Base-by-base conservation (phyloP, 345 rosid species). In the Populus ilicifolia region DNA sequence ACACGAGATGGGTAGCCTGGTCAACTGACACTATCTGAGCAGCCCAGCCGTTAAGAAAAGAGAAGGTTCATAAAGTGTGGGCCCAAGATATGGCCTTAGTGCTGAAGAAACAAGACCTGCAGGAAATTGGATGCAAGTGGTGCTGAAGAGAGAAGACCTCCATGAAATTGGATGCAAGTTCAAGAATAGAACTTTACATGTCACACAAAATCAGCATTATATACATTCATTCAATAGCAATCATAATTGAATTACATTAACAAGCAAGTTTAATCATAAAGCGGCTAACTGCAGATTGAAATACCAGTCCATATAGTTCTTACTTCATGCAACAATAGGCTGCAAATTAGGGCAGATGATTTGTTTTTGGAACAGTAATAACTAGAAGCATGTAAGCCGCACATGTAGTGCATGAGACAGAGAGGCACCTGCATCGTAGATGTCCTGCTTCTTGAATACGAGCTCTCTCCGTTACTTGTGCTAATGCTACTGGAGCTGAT, bases 371-470 rank as follows among this genome's bases (percentile, higher is more conserved):
- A 30, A 48, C 17, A 30, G 63, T 41, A 48, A 43, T 13, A 63
- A 43, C 8, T 64, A 35, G 48, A 59, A 29, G 13, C 30, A 8
- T 64, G 43, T 21, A 30, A 21, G 36, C 17, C 6, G 44, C 13
- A 10, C 70, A 43, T 20, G 35, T 6, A 29, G 25, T 35, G 21
- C 27, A 48, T 38, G 30, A 10, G 46, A 30, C 36, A 18, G 43
- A 20, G 36, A 54, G 10, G 48, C 72, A 81, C 86, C 85, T 86
- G 86, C 88, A 86, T 83, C 85, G 80, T 20, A 86, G 80, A 68
- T 80, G 84, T 33, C 84, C 88, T 35, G 84, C 86, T 77, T 81
- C 86, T 72, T 68, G 74, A 68, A 84, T 86, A 52, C 70, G 70
- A 14, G 79, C 78, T 64, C 64, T 67, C 74, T 86, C 80, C 2